Percentiles rank a stretch among this genome's conserved stretches.
Conservation (phyloP, 495 filamentous ascomycete species). For the Hyphodiscus hymeniophilus region DNA sequence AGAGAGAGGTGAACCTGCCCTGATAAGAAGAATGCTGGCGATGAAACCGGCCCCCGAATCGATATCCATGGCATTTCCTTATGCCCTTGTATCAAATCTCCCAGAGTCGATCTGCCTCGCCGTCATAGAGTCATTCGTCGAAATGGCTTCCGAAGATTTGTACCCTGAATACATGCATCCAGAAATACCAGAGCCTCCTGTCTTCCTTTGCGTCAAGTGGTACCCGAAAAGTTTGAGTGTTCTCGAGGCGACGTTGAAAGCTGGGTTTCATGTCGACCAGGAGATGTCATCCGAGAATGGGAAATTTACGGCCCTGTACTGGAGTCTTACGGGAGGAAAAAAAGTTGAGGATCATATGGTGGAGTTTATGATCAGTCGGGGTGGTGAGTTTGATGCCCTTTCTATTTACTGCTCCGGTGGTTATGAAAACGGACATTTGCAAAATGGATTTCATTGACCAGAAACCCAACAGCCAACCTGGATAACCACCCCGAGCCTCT, state of each 20-base stretch:
- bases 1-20: slow-evolving; percentile 3
- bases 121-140: slow-evolving; percentile 7
- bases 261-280: slow-evolving; percentile 16
- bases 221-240: slow-evolving; percentile 9
- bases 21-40: slow-evolving; percentile 6
- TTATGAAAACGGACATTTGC: too few relatives aligned
- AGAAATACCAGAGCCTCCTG: slow-evolving; percentile 3
- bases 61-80: slow-evolving; percentile 3
- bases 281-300: slow-evolving; percentile 6
- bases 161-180: slow-evolving; percentile 9
- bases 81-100: neutral
- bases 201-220: slow-evolving; percentile 5
- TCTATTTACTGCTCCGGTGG: neutral
- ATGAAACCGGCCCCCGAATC: neutral
- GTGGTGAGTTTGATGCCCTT: slow-evolving; percentile 1
- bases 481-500: slow-evolving; percentile 1
- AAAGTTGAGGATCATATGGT: slow-evolving; percentile 2
- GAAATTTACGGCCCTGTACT: slow-evolving; percentile 7
- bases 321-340: neutral
- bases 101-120: slow-evolving; percentile 1
- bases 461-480: neutral
- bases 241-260: slow-evolving; percentile 4
- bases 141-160: slow-evolving; percentile 1
- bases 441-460: neutral
- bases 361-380: slow-evolving; percentile 1